Percentiles rank a stretch among this genome's conserved stretches.
Evolutionary conservation across 805 yeast genomes (phyloP).

Genomic region (Cyberlindnera amylophila): DNA sequence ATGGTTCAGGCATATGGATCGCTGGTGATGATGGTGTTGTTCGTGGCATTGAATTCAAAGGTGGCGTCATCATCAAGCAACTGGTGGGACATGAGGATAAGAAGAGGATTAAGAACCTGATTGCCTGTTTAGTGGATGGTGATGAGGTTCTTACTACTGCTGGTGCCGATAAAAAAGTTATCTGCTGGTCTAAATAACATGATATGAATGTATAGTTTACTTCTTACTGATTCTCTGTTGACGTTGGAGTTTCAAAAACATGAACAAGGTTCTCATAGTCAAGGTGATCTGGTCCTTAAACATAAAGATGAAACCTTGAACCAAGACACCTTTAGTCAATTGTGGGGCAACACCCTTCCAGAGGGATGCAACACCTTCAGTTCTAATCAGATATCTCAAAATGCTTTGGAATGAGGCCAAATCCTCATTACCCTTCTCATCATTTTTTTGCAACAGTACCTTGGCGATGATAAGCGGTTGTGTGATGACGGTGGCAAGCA

Average conservation of each 20-base stretch:
- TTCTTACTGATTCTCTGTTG: background rate
- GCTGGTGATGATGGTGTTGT: constrained; percentile 65
- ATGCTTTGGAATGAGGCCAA: constrained; percentile 63
- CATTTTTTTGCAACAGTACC: constrained; percentile 65
- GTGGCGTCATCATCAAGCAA: constrained; percentile 33
- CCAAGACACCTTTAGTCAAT: constrained; percentile 73
- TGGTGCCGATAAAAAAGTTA: constrained; percentile 43
- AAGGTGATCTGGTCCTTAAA: constrained; percentile 40
- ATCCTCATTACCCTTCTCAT: constrained; percentile 36
- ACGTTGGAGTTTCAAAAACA: constrained; percentile 15
- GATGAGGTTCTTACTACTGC: constrained; percentile 42
- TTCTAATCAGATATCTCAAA: constrained; percentile 50
- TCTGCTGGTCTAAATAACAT: constrained; percentile 27
- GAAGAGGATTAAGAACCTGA: constrained; percentile 48
- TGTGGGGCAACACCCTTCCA: constrained; percentile 85
- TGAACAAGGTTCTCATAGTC: constrained; percentile 21
- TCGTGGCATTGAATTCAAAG: constrained; percentile 52
- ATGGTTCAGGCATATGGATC: constrained; percentile 56
- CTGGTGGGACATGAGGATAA: constrained; percentile 29
- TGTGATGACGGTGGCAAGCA: constrained; percentile 73
- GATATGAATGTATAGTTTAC: background rate
- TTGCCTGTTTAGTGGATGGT: constrained; percentile 27
- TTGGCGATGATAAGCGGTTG: constrained; percentile 85
- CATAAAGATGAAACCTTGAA: constrained; percentile 81
- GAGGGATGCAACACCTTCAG: constrained; percentile 62